Conservation (phyloP, 1,284 basidiomycete genomes). For the Vanrija humicola region DNA sequence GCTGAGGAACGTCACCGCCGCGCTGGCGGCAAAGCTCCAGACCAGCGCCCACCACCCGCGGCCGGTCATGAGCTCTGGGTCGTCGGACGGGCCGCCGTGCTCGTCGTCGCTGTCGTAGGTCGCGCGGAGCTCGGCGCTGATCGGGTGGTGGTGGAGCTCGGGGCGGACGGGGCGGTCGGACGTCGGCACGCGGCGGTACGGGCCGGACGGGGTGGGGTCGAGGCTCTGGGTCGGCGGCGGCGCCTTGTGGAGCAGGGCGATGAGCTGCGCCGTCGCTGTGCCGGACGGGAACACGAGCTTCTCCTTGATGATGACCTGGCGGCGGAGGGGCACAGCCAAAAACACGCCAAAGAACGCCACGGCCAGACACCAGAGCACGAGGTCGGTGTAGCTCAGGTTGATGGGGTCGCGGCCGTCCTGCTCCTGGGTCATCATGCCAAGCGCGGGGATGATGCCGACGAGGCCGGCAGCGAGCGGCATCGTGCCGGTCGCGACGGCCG, state of each 20-base stretch:
- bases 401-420: constrained; percentile 74
- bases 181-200: constrained; percentile 30
- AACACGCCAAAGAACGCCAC: constrained; percentile 95
- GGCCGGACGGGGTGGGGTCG: constrained; percentile 6
- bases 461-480: constrained; percentile 93
- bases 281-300: constrained; percentile 90
- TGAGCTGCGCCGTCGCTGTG: constrained; percentile 93
- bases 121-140: neutral
- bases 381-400: constrained; percentile 63
- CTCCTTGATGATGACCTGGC: constrained; percentile 95
- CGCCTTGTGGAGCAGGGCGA: constrained; percentile 74
- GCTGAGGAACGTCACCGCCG: constrained; percentile 63
- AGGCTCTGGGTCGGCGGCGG: constrained; percentile 28
- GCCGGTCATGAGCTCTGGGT: constrained; percentile 50
- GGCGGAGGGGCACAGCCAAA: constrained; percentile 84
- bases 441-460: constrained; percentile 88
- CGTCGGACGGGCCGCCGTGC: constrained; percentile 9
- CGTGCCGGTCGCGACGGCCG: constrained; percentile 77
- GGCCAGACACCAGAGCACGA: constrained; percentile 64
- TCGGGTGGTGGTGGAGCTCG: neutral
- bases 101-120: constrained; percentile 37
- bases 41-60: constrained; percentile 68
- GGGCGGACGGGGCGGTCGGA: neutral
- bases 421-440: constrained; percentile 68
- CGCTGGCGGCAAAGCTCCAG: constrained; percentile 71